A percentile compares a stretch with the other conserved stretches of the same genome.
Conservation (phyloP, 2,329 filamentous ascomycete genomes). For the Xylariomycetidae sp. region DNA sequence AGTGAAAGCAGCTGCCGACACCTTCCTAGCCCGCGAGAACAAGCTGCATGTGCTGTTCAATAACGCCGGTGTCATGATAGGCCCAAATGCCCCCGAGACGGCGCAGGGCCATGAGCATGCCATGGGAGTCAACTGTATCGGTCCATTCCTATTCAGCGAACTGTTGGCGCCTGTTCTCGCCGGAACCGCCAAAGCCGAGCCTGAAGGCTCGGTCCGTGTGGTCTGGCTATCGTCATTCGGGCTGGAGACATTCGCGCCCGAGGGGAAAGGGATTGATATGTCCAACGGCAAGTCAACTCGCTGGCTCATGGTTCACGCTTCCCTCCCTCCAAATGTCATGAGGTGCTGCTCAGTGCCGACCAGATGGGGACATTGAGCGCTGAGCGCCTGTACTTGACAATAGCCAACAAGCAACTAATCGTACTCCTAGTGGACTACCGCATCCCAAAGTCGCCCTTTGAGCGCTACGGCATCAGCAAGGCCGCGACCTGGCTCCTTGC, state of each 20-base stretch:
- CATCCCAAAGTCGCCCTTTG: background rate
- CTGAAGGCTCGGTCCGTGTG: constrained; percentile 3
- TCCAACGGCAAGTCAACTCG: too few relatives aligned
- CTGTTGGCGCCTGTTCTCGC: constrained; percentile 4
- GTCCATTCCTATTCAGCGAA: constrained; percentile 5
- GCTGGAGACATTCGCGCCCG: background rate
- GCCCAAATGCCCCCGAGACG: background rate
- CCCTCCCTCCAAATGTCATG: too few relatives aligned
- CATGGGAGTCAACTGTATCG: constrained; percentile 8
- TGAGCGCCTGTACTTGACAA: too few relatives aligned
- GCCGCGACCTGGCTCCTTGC: background rate
- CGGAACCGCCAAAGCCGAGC: background rate
- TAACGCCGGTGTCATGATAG: constrained; percentile 5
- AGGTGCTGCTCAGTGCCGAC: too few relatives aligned
- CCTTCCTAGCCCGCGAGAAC: constrained; percentile 1
- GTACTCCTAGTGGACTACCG: background rate
- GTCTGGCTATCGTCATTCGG: constrained; percentile 5
- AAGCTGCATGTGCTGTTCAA: constrained; percentile 6
- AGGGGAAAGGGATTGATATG: too few relatives aligned
- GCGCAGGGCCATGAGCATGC: constrained; percentile 5
- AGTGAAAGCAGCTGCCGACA: constrained; percentile 2
- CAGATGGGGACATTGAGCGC: too few relatives aligned
- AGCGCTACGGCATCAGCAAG: constrained; percentile 7
- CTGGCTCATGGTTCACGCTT: too few relatives aligned
- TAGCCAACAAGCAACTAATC: too few relatives aligned